Evolutionary conservation across 495 filamentous ascomycete genomes (phyloP).

Genomic region (Aspergillus olivimuriae): DNA sequence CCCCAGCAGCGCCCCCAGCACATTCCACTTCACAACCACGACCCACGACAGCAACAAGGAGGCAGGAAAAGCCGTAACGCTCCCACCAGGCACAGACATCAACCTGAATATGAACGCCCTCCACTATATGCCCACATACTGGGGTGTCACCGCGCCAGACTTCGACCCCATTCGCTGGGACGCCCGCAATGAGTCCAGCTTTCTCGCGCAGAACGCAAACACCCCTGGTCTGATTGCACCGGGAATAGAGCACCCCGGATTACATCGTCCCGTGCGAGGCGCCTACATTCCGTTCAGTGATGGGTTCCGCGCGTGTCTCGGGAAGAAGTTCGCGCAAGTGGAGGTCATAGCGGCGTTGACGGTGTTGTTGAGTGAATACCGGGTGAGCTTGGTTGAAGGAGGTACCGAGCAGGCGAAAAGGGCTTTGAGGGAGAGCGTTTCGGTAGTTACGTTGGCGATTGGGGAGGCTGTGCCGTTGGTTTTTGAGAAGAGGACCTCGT

Average conservation of each 20-base stretch:
- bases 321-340: constrained; percentile 67
- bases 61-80: too few species aligned
- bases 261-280: constrained; percentile 56
- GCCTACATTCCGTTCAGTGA: constrained; percentile 69
- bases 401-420: constrained; percentile 41
- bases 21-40: too few species aligned
- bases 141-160: constrained; percentile 26
- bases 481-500: constrained; percentile 9
- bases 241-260: constrained; percentile 19
- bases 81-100: constrained; percentile 30
- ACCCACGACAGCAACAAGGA: too few species aligned
- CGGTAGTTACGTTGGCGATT: constrained; percentile 35
- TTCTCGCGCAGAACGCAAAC: constrained; percentile 12
- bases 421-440: constrained; percentile 18
- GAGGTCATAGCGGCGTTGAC: constrained; percentile 64
- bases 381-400: constrained; percentile 59
- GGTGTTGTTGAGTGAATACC: constrained; percentile 56
- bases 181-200: constrained; percentile 12
- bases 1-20: too few species aligned
- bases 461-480: constrained; percentile 12
- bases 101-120: constrained; percentile 29
- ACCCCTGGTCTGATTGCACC: constrained; percentile 8
- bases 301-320: constrained; percentile 64
- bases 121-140: constrained; percentile 38
- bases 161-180: constrained; percentile 32